Evolutionary conservation across 192 early-diverging fungal genomes (phyloP).

Genomic region (Podila minutissima): DNA sequence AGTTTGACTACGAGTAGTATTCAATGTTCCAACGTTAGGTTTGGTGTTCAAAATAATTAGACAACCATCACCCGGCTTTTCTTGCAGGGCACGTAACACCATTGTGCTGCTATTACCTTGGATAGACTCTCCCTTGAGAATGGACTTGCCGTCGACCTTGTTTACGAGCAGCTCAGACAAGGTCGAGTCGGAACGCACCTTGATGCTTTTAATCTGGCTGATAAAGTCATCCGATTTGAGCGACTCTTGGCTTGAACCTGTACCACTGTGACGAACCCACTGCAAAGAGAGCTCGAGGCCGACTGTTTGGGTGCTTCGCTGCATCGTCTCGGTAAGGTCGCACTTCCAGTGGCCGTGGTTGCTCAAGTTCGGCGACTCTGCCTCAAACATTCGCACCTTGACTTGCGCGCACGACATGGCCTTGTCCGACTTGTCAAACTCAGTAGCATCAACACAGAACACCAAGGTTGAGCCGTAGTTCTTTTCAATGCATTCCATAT

Average conservation of each 20-base stretch:
- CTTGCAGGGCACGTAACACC: neutral
- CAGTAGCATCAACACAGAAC: conserved; percentile 21
- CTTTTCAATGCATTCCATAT: conserved; percentile 11
- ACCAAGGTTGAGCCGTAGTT: conserved; percentile 19
- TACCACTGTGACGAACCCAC: neutral
- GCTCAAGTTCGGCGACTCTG: conserved; percentile 4
- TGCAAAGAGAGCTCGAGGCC: conserved; percentile 16
- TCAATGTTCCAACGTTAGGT: neutral
- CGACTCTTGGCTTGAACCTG: neutral
- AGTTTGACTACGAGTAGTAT: conserved; percentile 9
- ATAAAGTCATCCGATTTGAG: conserved; percentile 6
- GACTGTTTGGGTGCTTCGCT: neutral
- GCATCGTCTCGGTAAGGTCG: conserved; percentile 27
- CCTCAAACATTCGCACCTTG: conserved; percentile 7
- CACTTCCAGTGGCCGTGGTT: conserved; percentile 25
- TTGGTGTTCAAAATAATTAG: neutral
- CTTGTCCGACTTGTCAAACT: neutral
- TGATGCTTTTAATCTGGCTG: conserved; percentile 22
- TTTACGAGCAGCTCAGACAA: conserved; percentile 21
- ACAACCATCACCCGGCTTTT: neutral
- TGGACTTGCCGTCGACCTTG: conserved; percentile 10
- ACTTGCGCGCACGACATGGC: neutral
- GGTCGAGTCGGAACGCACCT: conserved; percentile 33
- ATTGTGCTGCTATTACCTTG: conserved; percentile 11
- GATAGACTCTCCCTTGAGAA: conserved; percentile 14